Conservation (phyloP, 2,329 filamentous ascomycete species). For the Grosmannia serpens region DNA sequence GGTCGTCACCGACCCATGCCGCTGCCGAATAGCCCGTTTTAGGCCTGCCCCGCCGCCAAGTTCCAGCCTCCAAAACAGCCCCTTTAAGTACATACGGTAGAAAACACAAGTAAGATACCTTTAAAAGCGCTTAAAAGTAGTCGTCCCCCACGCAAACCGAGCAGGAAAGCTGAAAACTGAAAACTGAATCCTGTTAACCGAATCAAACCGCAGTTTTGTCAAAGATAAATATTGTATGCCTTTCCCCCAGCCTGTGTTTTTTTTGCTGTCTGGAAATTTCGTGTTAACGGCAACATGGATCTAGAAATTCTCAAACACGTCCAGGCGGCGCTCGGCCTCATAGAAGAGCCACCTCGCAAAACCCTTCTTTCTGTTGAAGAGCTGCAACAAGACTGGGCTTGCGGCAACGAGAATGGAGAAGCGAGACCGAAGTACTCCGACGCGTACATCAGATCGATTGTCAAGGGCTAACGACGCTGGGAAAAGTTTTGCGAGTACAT, state of each 20-base stretch:
- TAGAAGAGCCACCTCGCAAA: background rate
- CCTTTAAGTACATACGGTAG: no score
- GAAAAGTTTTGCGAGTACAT: background rate
- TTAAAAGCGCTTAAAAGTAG: no score
- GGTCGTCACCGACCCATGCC: no score
- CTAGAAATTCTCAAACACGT: background rate
- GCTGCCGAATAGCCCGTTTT: background rate
- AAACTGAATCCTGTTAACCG: background rate
- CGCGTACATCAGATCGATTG: background rate
- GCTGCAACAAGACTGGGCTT: background rate
- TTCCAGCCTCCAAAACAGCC: background rate
- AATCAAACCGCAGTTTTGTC: background rate
- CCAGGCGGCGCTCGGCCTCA: background rate
- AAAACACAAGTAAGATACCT: no score
- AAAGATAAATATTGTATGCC: background rate
- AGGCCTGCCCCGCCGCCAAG: background rate
- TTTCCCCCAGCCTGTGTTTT: background rate
- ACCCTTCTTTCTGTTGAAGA: background rate
- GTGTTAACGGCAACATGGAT: background rate
- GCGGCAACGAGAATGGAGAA: background rate
- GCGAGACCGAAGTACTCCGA: background rate
- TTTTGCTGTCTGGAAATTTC: background rate
- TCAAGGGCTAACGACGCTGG: background rate
- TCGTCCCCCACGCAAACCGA: no score
- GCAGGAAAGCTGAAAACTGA: background rate